A percentile compares a stretch with the other conserved stretches of the same genome.
These are phyloP conservation scores for Calonectria ilicicola DNA, from an alignment of 2,329 filamentous ascomycete species.

Conservation along the genomic window DNA sequence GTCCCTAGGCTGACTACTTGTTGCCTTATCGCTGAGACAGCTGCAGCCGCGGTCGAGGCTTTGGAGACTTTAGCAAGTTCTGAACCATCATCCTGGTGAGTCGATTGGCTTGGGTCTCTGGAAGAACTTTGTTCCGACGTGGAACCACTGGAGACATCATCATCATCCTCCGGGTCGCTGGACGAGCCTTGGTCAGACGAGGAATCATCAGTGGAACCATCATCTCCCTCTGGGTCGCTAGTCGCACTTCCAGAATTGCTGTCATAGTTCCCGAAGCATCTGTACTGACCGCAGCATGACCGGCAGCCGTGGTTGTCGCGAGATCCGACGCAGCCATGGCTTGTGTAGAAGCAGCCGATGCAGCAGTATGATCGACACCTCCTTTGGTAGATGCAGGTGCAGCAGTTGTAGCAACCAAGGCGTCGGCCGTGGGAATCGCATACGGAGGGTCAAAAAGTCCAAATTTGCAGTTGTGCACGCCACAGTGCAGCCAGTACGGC, in stretches of 20 bases:
- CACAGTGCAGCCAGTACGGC: conserved; percentile 12
- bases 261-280: not conserved
- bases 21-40: not conserved
- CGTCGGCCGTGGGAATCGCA: conserved; percentile 1
- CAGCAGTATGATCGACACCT: not conserved
- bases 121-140: no score
- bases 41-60: no score
- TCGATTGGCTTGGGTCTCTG: no score
- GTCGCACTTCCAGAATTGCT: not conserved
- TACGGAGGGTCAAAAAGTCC: conserved; percentile 10
- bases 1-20: not conserved
- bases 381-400: not conserved
- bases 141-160: no score
- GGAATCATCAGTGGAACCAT: not conserved
- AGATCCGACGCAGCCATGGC: not conserved
- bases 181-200: not conserved
- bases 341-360: not conserved
- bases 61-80: not conserved
- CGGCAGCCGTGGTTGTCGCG: not conserved
- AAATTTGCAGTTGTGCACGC: not conserved
- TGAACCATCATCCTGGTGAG: not conserved
- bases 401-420: not conserved
- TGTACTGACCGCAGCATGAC: not conserved
- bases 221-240: not conserved
- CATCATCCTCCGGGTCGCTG: not conserved